Percentiles rank a stretch among this genome's conserved stretches.
These are phyloP conservation scores for Cyclaneusma minus DNA, from an alignment of 2,329 filamentous ascomycete species.

Conservation along the genomic window DNA sequence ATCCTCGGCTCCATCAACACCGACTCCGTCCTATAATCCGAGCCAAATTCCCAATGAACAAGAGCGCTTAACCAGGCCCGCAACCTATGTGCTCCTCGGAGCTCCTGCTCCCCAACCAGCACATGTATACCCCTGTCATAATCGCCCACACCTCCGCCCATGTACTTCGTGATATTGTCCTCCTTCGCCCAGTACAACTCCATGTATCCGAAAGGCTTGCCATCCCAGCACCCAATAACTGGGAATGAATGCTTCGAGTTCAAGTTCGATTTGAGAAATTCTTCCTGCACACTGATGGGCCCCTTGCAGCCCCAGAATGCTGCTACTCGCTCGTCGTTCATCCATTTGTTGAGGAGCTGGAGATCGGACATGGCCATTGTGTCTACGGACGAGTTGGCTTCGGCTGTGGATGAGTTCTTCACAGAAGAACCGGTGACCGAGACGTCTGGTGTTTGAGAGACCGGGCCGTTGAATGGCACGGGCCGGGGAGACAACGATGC, in stretches of 20 bases:
- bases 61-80: slow-evolving; percentile 69
- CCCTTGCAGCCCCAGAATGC: slow-evolving; percentile 68
- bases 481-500: slow-evolving; percentile 53
- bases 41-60: slow-evolving; percentile 71
- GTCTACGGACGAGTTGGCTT: slow-evolving; percentile 14
- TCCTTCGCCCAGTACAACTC: slow-evolving; percentile 99
- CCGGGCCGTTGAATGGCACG: slow-evolving; percentile 47
- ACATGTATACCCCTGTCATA: slow-evolving; percentile 85
- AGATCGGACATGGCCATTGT: slow-evolving; percentile 31
- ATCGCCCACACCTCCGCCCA: slow-evolving; percentile 51
- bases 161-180: slow-evolving; percentile 56
- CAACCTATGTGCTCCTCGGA: slow-evolving; percentile 62
- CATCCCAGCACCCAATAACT: slow-evolving; percentile 85
- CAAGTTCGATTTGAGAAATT: slow-evolving; percentile 53
- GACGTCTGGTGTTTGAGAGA: slow-evolving; percentile 12
- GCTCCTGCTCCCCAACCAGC: slow-evolving; percentile 84
- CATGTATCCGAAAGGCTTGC: slow-evolving; percentile 90
- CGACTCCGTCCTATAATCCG: slow-evolving; percentile 67
- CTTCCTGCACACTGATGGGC: slow-evolving; percentile 37
- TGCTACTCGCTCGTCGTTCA: slow-evolving; percentile 70
- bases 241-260: slow-evolving; percentile 67
- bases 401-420: slow-evolving; percentile 8
- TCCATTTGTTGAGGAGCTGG: slow-evolving; percentile 70
- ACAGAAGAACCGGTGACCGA: slow-evolving; percentile 15
- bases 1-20: slow-evolving; percentile 80